Evolutionary conservation across 1,284 basidiomycete genomes (phyloP), one percentile per base, ranked within the genome.

Genomic region (Sanguinoderma infundibulare): DNA sequence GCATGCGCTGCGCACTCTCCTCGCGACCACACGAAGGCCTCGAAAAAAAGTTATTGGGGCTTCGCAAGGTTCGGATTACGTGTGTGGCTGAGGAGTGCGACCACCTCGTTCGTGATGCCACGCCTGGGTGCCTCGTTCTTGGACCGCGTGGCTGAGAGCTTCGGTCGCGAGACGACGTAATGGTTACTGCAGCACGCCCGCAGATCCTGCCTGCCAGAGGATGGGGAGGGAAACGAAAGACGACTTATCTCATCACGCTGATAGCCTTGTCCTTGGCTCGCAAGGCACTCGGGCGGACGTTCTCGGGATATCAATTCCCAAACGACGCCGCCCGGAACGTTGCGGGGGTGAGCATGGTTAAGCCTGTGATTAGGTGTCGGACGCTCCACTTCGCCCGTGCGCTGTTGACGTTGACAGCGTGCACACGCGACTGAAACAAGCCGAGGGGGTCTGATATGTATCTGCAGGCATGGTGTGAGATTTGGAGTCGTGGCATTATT

Each of bases 41-140:
- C 36, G 9, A 22, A 49, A 32, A 14, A 20, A 30, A 50, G 30
- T n/a, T 5, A 6, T 20, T 17, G 6, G 32, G 22, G 32, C n/a
- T 24, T 36, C 49, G 8, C 15, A 17, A 32, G 14, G 17, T 42
- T 35, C 34, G 51, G 17, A 10, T 59, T 59, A 59, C 57, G 57
- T 59, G 57, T 22, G 26, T 42, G 28, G 40, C 20, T 32, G 24
- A 26, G 35, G 52, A 53, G 49, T 14, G 57, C 51, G 51, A 46
- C 42, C 36, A 17, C 44, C 58, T 54, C 58, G 58, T 59, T 59
- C 14, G 54, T 59, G 58, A 59, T 59, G 58, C 32, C 35, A 26
- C 40, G 10, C 30, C 26, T 20, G 42, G 24, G 34, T 47, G 14
- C 34, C 51, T 38, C 34, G 32, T 38, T 38, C 51, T 22, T 44